Conservation (phyloP, 2,329 filamentous ascomycete species). For the Phyllachora maydis region DNA sequence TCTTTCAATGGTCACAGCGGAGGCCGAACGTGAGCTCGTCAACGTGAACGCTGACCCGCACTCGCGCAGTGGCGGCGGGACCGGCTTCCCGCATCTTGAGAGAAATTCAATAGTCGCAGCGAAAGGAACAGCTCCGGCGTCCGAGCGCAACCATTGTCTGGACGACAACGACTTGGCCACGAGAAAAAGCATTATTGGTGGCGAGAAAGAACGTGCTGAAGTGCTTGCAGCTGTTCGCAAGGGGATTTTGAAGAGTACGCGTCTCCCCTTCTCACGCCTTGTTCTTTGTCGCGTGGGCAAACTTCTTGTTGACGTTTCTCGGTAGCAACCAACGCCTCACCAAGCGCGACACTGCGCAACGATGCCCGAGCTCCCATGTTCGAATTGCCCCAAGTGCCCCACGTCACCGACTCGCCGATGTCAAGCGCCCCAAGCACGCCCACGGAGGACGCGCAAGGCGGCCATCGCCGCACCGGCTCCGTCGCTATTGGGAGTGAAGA, state of each 20-base stretch:
- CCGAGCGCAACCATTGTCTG: conserved; percentile 33
- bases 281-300: no score
- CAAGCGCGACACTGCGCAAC: no score
- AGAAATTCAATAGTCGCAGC: conserved; percentile 57
- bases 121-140: conserved; percentile 18
- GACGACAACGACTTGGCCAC: conserved; percentile 39
- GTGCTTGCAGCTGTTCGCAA: conserved; percentile 84
- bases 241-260: conserved; percentile 91
- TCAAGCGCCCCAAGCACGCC: conserved; percentile 81
- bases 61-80: conserved; percentile 48
- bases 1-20: conserved; percentile 88
- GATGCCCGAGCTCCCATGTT: conserved; percentile 32
- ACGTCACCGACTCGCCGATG: conserved; percentile 55
- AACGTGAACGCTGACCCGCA: conserved; percentile 55
- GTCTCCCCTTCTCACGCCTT: no score
- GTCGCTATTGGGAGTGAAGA: conserved; percentile 66
- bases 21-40: conserved; percentile 72
- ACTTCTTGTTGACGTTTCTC: no score
- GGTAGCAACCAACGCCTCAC: no score
- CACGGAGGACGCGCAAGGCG: conserved; percentile 48
- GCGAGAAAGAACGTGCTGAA: conserved; percentile 77
- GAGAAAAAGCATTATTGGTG: conserved; percentile 77
- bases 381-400: conserved; percentile 38
- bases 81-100: conserved; percentile 70
- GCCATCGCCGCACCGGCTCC: conserved; percentile 47